These are phyloP conservation scores for Psilocybe azurescens DNA, from an alignment of 768 basidiomycete species.

Conservation along the genomic window DNA sequence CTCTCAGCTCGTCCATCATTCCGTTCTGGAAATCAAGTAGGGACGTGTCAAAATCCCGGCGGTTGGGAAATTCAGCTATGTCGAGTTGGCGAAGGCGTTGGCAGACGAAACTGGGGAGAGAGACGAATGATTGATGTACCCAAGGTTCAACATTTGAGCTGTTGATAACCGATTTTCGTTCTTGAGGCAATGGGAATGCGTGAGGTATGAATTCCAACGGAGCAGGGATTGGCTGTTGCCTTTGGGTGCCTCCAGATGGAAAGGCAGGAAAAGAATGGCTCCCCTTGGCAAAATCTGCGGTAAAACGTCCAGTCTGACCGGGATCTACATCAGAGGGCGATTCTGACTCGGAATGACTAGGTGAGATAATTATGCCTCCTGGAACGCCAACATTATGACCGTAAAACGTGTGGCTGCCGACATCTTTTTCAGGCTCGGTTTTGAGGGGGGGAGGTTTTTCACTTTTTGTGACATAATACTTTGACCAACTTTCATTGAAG, in stretches of 20 bases:
- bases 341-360: constrained; percentile 28
- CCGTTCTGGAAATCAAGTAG: constrained; percentile 53
- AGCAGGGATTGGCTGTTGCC: not conserved
- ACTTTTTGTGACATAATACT: constrained; percentile 10
- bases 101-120: constrained; percentile 61
- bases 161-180: constrained; percentile 42
- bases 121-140: constrained; percentile 60
- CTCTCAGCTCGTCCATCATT: constrained; percentile 59
- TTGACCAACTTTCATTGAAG: not conserved
- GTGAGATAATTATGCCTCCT: constrained; percentile 29
- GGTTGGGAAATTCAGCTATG: constrained; percentile 64
- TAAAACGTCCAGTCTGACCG: constrained; percentile 36
- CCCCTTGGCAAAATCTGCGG: constrained; percentile 31
- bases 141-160: constrained; percentile 60
- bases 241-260: constrained; percentile 11
- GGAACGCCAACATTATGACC: constrained; percentile 51
- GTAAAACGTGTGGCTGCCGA: constrained; percentile 45
- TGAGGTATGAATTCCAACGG: constrained; percentile 51
- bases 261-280: constrained; percentile 13
- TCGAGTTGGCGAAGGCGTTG: constrained; percentile 58
- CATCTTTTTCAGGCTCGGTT: not conserved
- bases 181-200: constrained; percentile 40
- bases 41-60: constrained; percentile 55
- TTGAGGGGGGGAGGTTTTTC: not conserved
- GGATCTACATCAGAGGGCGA: constrained; percentile 28